Base-by-base conservation (phyloP, 2,329 filamentous ascomycete species). In the Daldinia sp. region DNA sequence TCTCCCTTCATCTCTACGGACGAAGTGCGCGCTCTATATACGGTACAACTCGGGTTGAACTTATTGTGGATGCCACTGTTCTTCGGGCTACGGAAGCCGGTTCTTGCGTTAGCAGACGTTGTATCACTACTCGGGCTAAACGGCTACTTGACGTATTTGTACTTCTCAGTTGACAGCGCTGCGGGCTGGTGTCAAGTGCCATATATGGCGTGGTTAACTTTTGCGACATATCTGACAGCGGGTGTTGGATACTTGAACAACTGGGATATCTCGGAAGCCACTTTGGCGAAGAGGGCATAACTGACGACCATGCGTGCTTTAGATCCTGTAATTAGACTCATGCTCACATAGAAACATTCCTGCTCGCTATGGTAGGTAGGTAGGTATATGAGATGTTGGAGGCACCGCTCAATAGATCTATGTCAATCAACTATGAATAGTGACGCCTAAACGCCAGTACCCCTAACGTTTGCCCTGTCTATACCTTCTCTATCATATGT, bases 51-150 rank as follows among this genome's bases (percentile, higher is more conserved):
- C 5, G 91, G 85, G 9, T 82, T 97, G 52, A 97, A 97, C 76
- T 81, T 96, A 27, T 77, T 90, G 55, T 98, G 92, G 92, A 97
- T 93, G 86, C 94, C 94, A 10, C 84, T 97, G 9, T 97, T 97
- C 84, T 97, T 97, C 75, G 84, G 86, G n/a, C 74, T 90, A 51
- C 88, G 89, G 67, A 86, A 87, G 13, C 93, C 93, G 1, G 82
- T 90, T 53, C 86, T 87, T 73, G 93, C 94, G 3, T 87, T 92
- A 5, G 83, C 84, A 25, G 92, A 97, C 75, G 89, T 96, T 51
- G 78, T 91, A 25, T 83, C 88, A 0, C 82, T 97, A 7, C 81
- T 90, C 0, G 92, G 90, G 7, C 80, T 90, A 27, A 91, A 92
- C 48, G 85, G 83, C 5, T 94, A 93, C 70, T 78, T 97, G 51